A percentile compares a stretch with the other conserved stretches of the same genome.
These are phyloP conservation scores for Penicillium odoratum DNA, from an alignment of 495 filamentous ascomycete genomes.

Conservation along the genomic window DNA sequence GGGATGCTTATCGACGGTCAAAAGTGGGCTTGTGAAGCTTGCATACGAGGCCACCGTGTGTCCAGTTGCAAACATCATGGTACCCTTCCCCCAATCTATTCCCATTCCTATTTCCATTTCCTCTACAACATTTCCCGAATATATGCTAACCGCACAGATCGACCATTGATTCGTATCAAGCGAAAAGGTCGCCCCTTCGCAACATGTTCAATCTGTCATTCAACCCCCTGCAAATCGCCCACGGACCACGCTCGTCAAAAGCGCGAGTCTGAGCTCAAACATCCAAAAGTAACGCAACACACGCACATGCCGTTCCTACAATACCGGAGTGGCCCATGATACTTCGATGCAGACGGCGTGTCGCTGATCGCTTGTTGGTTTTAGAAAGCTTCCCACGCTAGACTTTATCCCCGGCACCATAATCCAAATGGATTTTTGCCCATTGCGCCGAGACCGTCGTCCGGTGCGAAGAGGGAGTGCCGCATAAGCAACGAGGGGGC, in stretches of 20 bases:
- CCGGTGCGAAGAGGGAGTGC: constrained; percentile 6
- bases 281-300: constrained; percentile 38
- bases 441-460: constrained; percentile 38
- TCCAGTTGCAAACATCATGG: constrained; percentile 54
- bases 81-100: constrained; percentile 16
- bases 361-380: constrained; percentile 27
- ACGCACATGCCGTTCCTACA: constrained; percentile 22
- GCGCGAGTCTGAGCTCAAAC: constrained; percentile 81
- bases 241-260: constrained; percentile 91
- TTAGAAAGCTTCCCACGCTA: constrained; percentile 38
- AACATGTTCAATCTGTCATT: constrained; percentile 92
- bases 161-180: constrained; percentile 90
- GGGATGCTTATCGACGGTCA: constrained; percentile 83
- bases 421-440: constrained; percentile 34
- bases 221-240: constrained; percentile 85
- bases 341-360: constrained; percentile 27
- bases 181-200: constrained; percentile 96
- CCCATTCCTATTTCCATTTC: constrained; percentile 19
- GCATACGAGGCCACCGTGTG: constrained; percentile 87
- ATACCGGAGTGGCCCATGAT: constrained; percentile 19
- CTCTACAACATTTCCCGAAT: neutral
- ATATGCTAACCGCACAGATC: constrained; percentile 56
- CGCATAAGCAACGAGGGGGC: neutral
- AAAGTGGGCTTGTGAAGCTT: constrained; percentile 90
- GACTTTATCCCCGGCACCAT: constrained; percentile 32